Conservation (phyloP, 805 yeast species). For the Pichia gijzeniarum region DNA sequence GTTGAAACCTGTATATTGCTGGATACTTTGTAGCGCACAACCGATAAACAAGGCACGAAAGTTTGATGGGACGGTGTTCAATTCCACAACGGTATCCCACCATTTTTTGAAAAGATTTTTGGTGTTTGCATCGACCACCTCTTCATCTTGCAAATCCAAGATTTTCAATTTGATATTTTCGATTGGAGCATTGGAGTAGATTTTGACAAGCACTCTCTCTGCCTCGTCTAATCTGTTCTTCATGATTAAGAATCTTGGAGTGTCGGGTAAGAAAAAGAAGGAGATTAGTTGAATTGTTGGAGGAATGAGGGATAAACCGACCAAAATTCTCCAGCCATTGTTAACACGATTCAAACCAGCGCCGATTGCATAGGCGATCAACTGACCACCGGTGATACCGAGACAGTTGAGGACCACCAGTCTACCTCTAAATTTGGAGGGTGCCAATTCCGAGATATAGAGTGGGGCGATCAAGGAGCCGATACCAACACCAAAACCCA, state of each 20-base stretch:
- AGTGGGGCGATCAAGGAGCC: constrained; percentile 94
- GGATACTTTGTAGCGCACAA: constrained; percentile 92
- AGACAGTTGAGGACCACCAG: constrained; percentile 82
- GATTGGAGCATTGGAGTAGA: constrained; percentile 58
- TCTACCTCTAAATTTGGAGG: constrained; percentile 85
- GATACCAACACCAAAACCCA: constrained; percentile 96
- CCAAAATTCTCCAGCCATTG: constrained; percentile 91
- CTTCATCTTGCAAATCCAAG: constrained; percentile 50
- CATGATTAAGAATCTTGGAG: constrained; percentile 85
- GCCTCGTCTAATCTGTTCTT: constrained; percentile 63
- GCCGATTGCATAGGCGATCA: constrained; percentile 89
- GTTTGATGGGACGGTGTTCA: constrained; percentile 69
- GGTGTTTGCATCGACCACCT: constrained; percentile 36
- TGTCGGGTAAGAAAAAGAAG: constrained; percentile 86
- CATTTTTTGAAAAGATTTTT: constrained; percentile 36
- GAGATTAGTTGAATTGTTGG: constrained; percentile 69
- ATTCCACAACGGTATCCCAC: constrained; percentile 53
- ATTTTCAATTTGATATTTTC: constrained; percentile 61
- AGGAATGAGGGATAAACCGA: constrained; percentile 87
- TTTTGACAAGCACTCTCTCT: constrained; percentile 51
- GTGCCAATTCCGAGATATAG: constrained; percentile 88
- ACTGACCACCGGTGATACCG: constrained; percentile 92
- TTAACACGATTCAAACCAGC: constrained; percentile 69
- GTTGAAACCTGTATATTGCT: constrained; percentile 95
- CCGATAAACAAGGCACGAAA: constrained; percentile 84